Base-by-base conservation (phyloP, 129 eudicot species). In the Heracleum sosnowskyi region DNA sequence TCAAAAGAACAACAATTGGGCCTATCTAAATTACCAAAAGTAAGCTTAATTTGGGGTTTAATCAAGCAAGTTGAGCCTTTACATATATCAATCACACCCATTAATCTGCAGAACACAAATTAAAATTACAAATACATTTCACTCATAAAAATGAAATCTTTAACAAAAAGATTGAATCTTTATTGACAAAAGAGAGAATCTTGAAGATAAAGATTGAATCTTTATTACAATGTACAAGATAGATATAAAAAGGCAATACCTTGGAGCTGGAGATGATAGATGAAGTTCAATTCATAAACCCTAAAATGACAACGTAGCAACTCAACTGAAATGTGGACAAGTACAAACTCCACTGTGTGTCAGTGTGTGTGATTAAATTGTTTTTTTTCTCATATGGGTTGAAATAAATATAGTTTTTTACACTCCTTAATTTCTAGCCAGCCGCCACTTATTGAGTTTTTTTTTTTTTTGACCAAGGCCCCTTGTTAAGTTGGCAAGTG, bases 61-160 rank as follows among this genome's bases (percentile, higher is more conserved):
- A 78, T 82, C 85, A 84, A 70, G 86, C 88, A 86, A 71, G 93
- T 86, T 79, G 92, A 89, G 70, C 86, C 80, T 7, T 70, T 82
- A 79, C 83, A 81, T 17, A 85, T 64, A 69, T 77, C 85, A 84
- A 91, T 84, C 85, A 75, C 88, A 55, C 87, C 97, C 97, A 91
- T 91, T 53, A 68, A 81, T 79, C 87, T 80, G 88, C 88, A 78
- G 60, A 0, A 39, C 7, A 12, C 5, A 60, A 76, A 42, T 41
- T 60, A 40, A 60, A 49, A 77, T 0, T 35, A 4, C 57, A 12
- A 60, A 6, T 33, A 17, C 28, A 46, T 0, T 76, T 53, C 11
- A 53, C 3, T 1, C 31, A 75, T 71, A 36, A 35, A 20, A 36
- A 71, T 71, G 29, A 39, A 72, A 22, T 41, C 45, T 22, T 28